Evolutionary conservation across 306 rosid genomes (phyloP), one percentile per base, ranked within the genome.

Genomic region (Cercis canadensis): DNA sequence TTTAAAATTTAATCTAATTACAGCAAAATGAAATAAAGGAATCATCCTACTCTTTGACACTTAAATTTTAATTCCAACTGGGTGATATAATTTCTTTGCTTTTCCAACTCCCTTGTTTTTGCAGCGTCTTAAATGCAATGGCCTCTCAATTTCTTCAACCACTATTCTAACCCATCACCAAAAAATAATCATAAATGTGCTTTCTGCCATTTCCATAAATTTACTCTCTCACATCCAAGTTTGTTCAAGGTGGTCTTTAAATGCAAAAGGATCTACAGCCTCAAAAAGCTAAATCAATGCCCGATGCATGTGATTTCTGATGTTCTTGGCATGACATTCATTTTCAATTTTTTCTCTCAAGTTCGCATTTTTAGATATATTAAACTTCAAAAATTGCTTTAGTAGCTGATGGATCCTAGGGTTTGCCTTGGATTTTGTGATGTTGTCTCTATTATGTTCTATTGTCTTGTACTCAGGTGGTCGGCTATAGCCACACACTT

Each of bases 401-500:
- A 18, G n/a, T 45, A 37, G 78, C 75, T 57, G 81, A 60, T 64
- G 65, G 65, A 49, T 66, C 62, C 50, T 70, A 81, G 46, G 88
- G 57, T 67, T 68, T 60, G 65, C 47, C 41, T 45, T 61, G 59
- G 65, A 49, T 65, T 78, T 72, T 69, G 62, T 65, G 58, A n/a
- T n/a, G 53, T 8, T 50, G 56, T 49, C 17, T 52, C 74, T 74
- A 14, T 77, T 34, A 29, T 81, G 34, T 44, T 24, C 33, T 54
- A 46, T 74, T 62, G 18, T 69, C 36, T 12, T 67, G 14, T 61
- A 17, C 57, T 59, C 75, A 95, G 99, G 96, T 95, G 99, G 99
- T 95, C 99, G 24, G 99, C 99, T 11, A 95, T 95, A 76, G 99
- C 99, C n/a, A 95, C 99, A 64, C 99, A 95, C 83, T 85, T 95